These are phyloP conservation scores for Adansonia madagascariensis DNA, from an alignment of 441 rosid genomes.

Conservation along the genomic window DNA sequence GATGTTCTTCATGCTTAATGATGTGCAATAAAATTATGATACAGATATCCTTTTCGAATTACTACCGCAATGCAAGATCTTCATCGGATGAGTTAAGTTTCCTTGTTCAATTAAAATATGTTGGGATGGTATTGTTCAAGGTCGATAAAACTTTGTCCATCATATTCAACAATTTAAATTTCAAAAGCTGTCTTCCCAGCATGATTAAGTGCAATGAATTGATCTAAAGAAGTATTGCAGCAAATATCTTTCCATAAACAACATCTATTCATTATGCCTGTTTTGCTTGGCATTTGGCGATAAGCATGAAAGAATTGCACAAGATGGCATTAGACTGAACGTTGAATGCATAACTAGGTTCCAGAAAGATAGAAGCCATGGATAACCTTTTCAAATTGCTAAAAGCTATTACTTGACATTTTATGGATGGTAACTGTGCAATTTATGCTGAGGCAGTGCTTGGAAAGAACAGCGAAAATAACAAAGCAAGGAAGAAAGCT, in stretches of 20 bases:
- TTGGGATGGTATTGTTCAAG: not conserved
- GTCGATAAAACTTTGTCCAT: constrained; percentile 3
- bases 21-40: not conserved
- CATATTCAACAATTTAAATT: constrained; percentile 17
- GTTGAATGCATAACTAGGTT: constrained; percentile 20
- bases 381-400: constrained; percentile 13
- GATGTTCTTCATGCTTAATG: not conserved
- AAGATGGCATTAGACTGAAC: not conserved
- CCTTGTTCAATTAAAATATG: not conserved
- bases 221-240: constrained; percentile 10
- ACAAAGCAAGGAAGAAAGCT: constrained; percentile 20
- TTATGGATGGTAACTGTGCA: not conserved
- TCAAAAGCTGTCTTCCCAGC: not conserved
- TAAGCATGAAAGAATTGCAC: constrained; percentile 17
- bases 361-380: not conserved
- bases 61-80: not conserved
- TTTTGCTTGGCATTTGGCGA: constrained; percentile 16
- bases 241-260: not conserved
- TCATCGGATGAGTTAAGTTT: not conserved
- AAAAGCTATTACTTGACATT: not conserved
- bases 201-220: constrained; percentile 11
- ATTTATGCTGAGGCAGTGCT: constrained; percentile 13
- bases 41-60: not conserved
- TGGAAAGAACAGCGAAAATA: not conserved
- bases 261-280: constrained; percentile 11